These are phyloP conservation scores for Cryptococcus sp. DNA, from an alignment of 1,284 basidiomycete genomes.

Conservation along the genomic window DNA sequence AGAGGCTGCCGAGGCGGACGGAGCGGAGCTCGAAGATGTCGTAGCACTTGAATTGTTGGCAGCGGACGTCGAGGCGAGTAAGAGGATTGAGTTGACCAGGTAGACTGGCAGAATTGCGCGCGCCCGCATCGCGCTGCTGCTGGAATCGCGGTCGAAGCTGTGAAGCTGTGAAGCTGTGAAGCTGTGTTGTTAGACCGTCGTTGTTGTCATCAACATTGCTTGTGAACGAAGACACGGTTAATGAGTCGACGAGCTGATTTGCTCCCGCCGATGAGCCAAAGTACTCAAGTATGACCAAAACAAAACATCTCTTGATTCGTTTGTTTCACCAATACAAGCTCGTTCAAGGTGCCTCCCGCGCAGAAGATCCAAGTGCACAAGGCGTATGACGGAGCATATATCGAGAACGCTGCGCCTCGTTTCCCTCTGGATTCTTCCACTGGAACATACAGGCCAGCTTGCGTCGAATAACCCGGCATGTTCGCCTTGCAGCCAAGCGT, in stretches of 20 bases:
- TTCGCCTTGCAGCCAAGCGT: too few relatives aligned
- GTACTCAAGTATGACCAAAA: background rate
- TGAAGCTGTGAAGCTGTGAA: background rate
- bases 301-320: background rate
- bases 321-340: conserved; percentile 9
- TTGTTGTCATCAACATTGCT: background rate
- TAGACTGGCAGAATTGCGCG: conserved; percentile 5
- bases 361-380: conserved; percentile 14
- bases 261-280: background rate
- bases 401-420: background rate
- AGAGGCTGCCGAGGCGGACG: background rate
- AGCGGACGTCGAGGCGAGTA: conserved; percentile 2
- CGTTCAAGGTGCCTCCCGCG: conserved; percentile 22
- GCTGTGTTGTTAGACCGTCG: background rate
- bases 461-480: too few relatives aligned
- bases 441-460: too few relatives aligned
- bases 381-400: conserved; percentile 24
- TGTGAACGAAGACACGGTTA: background rate
- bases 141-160: background rate
- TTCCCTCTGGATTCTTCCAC: too few relatives aligned
- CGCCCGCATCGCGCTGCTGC: conserved; percentile 1
- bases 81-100: conserved; percentile 8
- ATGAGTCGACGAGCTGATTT: background rate
- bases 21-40: background rate
- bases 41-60: background rate